Evolutionary conservation across 306 rosid species (phyloP).

Genomic region (Crotalaria pallida): DNA sequence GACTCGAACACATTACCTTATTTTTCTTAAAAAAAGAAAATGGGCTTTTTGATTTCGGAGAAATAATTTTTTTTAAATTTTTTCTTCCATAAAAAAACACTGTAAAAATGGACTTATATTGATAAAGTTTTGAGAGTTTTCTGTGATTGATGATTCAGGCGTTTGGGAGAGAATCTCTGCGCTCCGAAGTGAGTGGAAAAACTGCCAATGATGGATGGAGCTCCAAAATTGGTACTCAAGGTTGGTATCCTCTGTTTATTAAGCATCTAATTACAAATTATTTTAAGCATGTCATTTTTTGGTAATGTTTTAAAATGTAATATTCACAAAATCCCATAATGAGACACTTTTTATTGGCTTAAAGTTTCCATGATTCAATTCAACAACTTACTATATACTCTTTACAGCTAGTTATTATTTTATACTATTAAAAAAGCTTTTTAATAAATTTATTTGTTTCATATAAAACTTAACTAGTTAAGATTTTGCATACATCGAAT

Average conservation of each 20-base stretch:
- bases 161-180: conserved; percentile 58
- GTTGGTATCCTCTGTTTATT: conserved; percentile 26
- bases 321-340: neutral
- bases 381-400: neutral
- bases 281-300: neutral
- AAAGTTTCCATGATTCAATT: neutral
- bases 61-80: too few species aligned
- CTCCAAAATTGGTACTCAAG: conserved; percentile 36
- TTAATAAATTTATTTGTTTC: neutral
- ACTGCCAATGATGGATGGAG: conserved; percentile 33
- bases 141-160: conserved; percentile 37
- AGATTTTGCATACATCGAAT: neutral
- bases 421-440: neutral
- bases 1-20: too few species aligned
- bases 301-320: neutral
- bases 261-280: neutral
- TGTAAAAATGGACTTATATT: neutral
- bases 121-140: conserved; percentile 10
- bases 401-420: neutral
- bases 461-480: neutral
- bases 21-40: too few species aligned
- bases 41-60: too few species aligned
- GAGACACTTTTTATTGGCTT: neutral
- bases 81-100: too few species aligned
- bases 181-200: conserved; percentile 37